phyloP scores from a whole-genome alignment of 1,139 yeast species.

The Yamadazyma jaroonii region DNA sequence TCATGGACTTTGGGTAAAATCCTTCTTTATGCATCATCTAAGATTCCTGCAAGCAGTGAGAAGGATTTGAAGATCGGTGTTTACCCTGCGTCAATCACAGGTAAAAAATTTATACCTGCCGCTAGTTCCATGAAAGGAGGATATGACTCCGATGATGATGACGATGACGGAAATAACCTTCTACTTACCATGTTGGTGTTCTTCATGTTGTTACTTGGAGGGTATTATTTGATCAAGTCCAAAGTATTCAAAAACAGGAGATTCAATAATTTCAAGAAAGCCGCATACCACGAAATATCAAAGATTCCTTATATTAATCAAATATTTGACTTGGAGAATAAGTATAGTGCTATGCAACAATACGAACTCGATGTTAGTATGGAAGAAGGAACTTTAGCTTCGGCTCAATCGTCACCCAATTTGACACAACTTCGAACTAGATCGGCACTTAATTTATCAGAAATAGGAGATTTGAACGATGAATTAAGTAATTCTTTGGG shows the following conservation, averaged over 20 bases:
- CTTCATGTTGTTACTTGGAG: conserved; percentile 15
- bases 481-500: conserved; percentile 7
- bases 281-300: conserved; percentile 11
- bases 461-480: conserved; percentile 15
- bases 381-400: conserved; percentile 31
- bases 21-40: conserved; percentile 56
- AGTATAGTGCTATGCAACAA: conserved; percentile 16
- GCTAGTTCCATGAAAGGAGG: conserved; percentile 17
- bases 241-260: conserved; percentile 13
- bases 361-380: conserved; percentile 22
- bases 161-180: conserved; percentile 18
- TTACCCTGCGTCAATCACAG: conserved; percentile 49
- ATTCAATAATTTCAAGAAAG: conserved; percentile 14
- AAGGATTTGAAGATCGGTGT: conserved; percentile 43
- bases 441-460: conserved; percentile 35
- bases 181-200: conserved; percentile 15
- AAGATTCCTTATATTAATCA: conserved; percentile 19
- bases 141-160: conserved; percentile 21
- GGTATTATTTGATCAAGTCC: conserved; percentile 9
- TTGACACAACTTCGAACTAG: conserved; percentile 38
- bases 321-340: conserved; percentile 12
- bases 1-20: conserved; percentile 71
- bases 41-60: conserved; percentile 28
- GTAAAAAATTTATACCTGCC: conserved; percentile 38
- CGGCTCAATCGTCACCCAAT: conserved; percentile 18